phyloP scores from a whole-genome alignment of 2,329 filamentous ascomycete species.

The Leptographium wingfieldii region DNA sequence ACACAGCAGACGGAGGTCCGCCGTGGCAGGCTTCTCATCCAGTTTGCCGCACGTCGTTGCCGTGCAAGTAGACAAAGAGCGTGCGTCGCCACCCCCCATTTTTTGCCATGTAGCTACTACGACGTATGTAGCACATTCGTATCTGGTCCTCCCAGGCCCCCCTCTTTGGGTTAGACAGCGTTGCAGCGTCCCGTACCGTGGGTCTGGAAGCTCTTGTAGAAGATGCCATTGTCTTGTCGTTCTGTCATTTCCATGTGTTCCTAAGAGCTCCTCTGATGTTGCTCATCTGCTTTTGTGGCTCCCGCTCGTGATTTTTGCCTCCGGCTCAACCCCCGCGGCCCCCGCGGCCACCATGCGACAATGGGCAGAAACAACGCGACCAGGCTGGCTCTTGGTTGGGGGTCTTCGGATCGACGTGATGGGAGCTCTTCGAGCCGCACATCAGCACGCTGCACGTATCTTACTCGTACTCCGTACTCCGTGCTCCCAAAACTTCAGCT shows the following conservation, averaged over 20 bases:
- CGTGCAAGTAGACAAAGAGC: not conserved
- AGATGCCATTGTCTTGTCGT: not conserved
- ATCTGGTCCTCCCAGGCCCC: too few species aligned
- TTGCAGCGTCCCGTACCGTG: conserved; percentile 11
- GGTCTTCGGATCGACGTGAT: too few species aligned
- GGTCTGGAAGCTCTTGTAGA: not conserved
- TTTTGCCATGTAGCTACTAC: not conserved
- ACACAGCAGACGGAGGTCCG: too few species aligned
- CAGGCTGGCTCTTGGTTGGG: too few species aligned
- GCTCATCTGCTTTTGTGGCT: not conserved
- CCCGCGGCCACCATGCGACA: not conserved
- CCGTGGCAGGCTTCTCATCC: too few species aligned
- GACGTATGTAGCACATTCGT: not conserved
- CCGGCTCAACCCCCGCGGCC: not conserved
- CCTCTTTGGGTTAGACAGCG: not conserved
- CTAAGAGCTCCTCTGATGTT: not conserved
- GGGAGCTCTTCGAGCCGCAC: not conserved
- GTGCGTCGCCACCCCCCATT: not conserved
- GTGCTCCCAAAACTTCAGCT: not conserved
- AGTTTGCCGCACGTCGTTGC: not conserved
- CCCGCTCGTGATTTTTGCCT: not conserved
- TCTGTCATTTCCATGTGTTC: not conserved
- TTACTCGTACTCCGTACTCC: too few species aligned
- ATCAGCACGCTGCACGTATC: too few species aligned
- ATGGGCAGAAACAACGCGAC: not conserved